These are phyloP conservation scores for Penicillium desertorum DNA, from an alignment of 495 filamentous ascomycete genomes.

Conservation along the genomic window DNA sequence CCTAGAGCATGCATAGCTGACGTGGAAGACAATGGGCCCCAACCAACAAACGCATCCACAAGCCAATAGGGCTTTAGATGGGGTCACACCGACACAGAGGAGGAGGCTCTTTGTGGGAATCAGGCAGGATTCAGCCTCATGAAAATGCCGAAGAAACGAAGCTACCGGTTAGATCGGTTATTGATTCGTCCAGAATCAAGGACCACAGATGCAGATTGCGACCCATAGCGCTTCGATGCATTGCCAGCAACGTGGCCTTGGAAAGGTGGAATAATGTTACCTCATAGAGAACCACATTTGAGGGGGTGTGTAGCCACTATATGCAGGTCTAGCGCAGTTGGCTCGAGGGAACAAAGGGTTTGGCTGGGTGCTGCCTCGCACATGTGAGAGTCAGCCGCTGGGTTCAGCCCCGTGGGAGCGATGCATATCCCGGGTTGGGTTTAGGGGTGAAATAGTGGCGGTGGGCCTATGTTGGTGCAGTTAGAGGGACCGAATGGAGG, in stretches of 20 bases:
- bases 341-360: not conserved
- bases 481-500: not conserved
- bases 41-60: not conserved
- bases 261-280: no score
- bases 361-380: not conserved
- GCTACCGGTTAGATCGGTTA: not conserved
- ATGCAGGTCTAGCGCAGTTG: slow-evolving; percentile 1
- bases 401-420: not conserved
- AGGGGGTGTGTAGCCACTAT: not conserved
- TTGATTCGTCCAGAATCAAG: not conserved
- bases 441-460: not conserved
- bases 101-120: not conserved
- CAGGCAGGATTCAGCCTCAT: not conserved
- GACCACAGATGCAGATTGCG: not conserved
- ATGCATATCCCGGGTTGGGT: not conserved
- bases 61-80: not conserved
- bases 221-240: not conserved
- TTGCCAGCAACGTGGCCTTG: not conserved
- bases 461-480: slow-evolving; percentile 5
- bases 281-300: not conserved
- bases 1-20: not conserved
- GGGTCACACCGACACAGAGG: not conserved
- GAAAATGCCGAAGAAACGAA: not conserved
- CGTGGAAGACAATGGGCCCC: not conserved
- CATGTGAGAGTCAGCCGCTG: not conserved